Evolutionary conservation across 2,329 filamentous ascomycete species (phyloP), one percentile per base, ranked within the genome.

Genomic region (Coniochaeta sp.): DNA sequence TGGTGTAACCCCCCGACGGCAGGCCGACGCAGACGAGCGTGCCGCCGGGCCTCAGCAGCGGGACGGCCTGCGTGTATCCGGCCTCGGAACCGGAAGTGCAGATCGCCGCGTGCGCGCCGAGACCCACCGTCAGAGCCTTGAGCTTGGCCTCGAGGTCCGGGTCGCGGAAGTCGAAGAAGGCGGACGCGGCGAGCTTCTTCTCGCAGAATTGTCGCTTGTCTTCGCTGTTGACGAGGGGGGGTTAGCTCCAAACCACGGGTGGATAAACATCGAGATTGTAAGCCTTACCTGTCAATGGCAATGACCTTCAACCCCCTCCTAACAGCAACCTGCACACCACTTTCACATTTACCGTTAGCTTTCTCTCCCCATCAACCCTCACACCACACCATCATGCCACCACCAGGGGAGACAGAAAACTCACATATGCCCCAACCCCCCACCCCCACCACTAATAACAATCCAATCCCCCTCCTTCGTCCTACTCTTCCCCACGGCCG

Each of bases 401-500:
- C n/a, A n/a, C n/a, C n/a, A n/a, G n/a, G n/a, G n/a, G n/a, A n/a
- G n/a, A n/a, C n/a, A n/a, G n/a, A n/a, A n/a, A n/a, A n/a, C n/a
- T n/a, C n/a, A n/a, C n/a, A n/a, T n/a, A n/a, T n/a, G n/a, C n/a
- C n/a, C n/a, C n/a, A n/a, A n/a, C n/a, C n/a, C n/a, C n/a, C n/a
- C n/a, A n/a, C n/a, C n/a, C n/a, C n/a, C n/a, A n/a, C n/a, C n/a
- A n/a, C n/a, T n/a, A n/a, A n/a, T n/a, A n/a, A n/a, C n/a, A n/a
- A n/a, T n/a, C n/a, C n/a, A n/a, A n/a, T n/a, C n/a, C n/a, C n/a
- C n/a, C n/a, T n/a, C n/a, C n/a, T n/a, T n/a, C n/a, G n/a, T n/a
- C n/a, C n/a, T n/a, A 8, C 38, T 18, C 48, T 50, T 35, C 6
- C 55, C 56, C 0, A 66, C 38, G 0, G 62, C 65, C 0, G 64